A percentile compares a stretch with the other conserved stretches of the same genome.
Conservation (phyloP, 140 eudicot genomes). For the Flaveria floridana region DNA sequence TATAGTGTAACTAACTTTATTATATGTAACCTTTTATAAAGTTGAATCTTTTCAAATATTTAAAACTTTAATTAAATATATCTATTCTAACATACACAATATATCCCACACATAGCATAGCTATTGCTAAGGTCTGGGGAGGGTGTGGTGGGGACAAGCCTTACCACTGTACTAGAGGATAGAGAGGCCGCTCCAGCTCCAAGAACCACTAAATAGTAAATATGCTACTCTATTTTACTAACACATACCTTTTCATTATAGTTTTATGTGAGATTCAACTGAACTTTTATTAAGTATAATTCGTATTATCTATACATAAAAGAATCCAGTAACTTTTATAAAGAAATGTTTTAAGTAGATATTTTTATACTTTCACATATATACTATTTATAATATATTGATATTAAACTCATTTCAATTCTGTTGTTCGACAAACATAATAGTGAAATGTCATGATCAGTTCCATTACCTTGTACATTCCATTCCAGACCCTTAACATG, state of each 20-base stretch:
- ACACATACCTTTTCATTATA: not conserved
- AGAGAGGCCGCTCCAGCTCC: no score
- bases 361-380: not conserved
- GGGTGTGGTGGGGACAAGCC: no score
- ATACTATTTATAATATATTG: not conserved
- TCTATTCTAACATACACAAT: no score
- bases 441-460: not conserved
- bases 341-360: not conserved
- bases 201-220: not conserved
- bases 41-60: no score
- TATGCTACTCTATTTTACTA: not conserved
- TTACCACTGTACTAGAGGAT: no score
- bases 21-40: no score
- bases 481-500: not conserved
- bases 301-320: not conserved
- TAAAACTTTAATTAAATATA: no score
- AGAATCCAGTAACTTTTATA: conserved; percentile 11
- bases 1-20: no score
- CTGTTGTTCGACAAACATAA: not conserved
- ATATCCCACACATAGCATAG: no score
- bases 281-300: not conserved
- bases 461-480: not conserved
- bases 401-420: not conserved
- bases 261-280: not conserved
- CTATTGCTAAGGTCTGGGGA: no score